Evolutionary conservation across 257 asterid genomes (phyloP).

Genomic region (Gynochthodes officinalis): DNA sequence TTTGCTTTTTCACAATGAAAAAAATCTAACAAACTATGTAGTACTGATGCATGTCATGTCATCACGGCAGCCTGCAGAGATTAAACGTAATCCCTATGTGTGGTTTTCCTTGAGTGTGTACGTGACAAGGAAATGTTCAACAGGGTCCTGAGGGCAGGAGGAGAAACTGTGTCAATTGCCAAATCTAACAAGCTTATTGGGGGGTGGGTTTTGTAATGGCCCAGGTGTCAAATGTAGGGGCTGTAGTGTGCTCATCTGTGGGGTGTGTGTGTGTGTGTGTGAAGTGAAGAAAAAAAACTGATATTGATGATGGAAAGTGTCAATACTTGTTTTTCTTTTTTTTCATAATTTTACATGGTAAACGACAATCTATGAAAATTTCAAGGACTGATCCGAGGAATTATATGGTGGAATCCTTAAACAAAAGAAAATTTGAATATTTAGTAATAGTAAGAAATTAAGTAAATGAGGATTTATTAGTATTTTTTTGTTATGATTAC

Average conservation of each 20-base stretch:
- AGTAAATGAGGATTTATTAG: too few species aligned
- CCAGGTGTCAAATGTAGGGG: conserved; percentile 6
- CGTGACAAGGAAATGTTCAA: not conserved
- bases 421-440: too few species aligned
- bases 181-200: not conserved
- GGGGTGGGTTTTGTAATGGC: not conserved
- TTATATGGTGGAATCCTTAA: too few species aligned
- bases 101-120: not conserved
- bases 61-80: not conserved
- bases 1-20: not conserved
- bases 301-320: too few species aligned
- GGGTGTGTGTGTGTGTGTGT: not conserved
- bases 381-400: too few species aligned
- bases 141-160: not conserved
- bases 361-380: too few species aligned
- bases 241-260: not conserved
- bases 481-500: too few species aligned
- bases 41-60: conserved; percentile 4
- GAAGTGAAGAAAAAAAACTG: not conserved
- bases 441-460: too few species aligned
- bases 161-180: conserved; percentile 6
- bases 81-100: conserved; percentile 7
- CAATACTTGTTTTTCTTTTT: too few species aligned
- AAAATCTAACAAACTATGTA: not conserved
- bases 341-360: too few species aligned